phyloP scores from a whole-genome alignment of 2,329 filamentous ascomycete species.

The Pseudophaeomoniella oleicola region DNA sequence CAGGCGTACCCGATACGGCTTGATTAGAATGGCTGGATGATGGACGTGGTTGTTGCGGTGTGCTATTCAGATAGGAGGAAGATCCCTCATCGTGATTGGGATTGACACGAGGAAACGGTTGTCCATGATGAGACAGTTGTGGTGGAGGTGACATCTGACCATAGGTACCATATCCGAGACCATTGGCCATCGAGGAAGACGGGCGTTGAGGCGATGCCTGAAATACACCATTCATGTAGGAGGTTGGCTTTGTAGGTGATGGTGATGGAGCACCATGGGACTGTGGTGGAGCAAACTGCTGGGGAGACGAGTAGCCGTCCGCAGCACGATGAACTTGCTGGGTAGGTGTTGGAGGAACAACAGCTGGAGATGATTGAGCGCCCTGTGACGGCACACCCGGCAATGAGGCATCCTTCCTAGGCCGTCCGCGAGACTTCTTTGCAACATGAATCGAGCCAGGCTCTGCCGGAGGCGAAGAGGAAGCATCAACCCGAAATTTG shows the following conservation, averaged over 20 bases:
- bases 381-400: slow-evolving; percentile 4
- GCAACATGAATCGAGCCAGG: not conserved
- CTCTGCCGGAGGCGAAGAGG: slow-evolving; percentile 28
- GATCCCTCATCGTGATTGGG: slow-evolving; percentile 8
- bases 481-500: slow-evolving; percentile 40
- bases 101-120: slow-evolving; percentile 15
- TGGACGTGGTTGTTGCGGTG: slow-evolving; percentile 17
- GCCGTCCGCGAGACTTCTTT: not conserved
- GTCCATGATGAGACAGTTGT: slow-evolving; percentile 18
- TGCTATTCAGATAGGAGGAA: slow-evolving; percentile 9
- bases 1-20: slow-evolving; percentile 10
- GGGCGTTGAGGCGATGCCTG: not conserved
- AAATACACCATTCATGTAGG: slow-evolving; percentile 1
- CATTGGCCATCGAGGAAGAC: not conserved
- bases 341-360: slow-evolving; percentile 2
- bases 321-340: slow-evolving; percentile 2
- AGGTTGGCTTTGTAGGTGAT: slow-evolving; percentile 4
- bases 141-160: slow-evolving; percentile 11
- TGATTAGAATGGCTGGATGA: slow-evolving; percentile 25
- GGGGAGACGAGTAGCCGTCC: slow-evolving; percentile 12
- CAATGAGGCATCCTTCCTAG: not conserved
- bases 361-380: slow-evolving; percentile 10
- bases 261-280: slow-evolving; percentile 2
- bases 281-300: slow-evolving; percentile 7
- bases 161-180: slow-evolving; percentile 3